Base-by-base conservation (phyloP, 2,329 filamentous ascomycete genomes). In the Exophiala spinifera region DNA sequence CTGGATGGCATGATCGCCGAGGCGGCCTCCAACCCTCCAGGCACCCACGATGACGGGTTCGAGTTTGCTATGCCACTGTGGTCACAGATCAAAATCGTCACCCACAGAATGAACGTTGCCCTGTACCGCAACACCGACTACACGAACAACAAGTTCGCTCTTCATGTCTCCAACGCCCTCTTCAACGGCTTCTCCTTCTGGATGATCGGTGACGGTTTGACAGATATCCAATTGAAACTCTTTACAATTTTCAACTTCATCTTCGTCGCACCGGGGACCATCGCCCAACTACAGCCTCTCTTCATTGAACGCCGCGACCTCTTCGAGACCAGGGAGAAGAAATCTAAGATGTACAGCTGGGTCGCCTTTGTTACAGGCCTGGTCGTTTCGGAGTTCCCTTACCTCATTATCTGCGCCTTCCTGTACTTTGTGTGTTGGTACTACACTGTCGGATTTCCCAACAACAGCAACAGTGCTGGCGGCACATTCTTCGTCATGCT, bases 341-440 rank as follows among this genome's bases (percentile, higher is more conserved):
- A 86, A 2, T 85, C 82, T 0, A 79, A 85, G 21, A 88, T 89
- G 61, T 91, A 91, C 69, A 83, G 83, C 21, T 89, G 86, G 83
- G 71, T 83, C n/a, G 84, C 87, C 0, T 90, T 90, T 65, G 81
- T 79, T 53, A 86, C 85, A 0, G 85, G 85, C 0, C 81, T 86
- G 55, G 76, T 89, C 3, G 72, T 89, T 1, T 81, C 79, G 3
- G 87, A 91, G 65, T 80, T 91, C 15, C 87, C 87, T 0, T 80
- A 81, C 43, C 81, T 86, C 0, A 77, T 87, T 59, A 64, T 88
- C 19, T 78, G 79, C 3, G 80, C 77, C 0, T 74, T 85, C 0
- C 68, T 90, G 3, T 90, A 89, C 73, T 91, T 79, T 75, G 72
- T 82, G 0, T 74, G 87, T 1, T 91, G 86, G 85, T 91, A 91